A percentile compares a stretch with the other conserved stretches of the same genome.
Conservation (phyloP, 768 basidiomycete genomes). For the Tylopilus rubrobrunneus region DNA sequence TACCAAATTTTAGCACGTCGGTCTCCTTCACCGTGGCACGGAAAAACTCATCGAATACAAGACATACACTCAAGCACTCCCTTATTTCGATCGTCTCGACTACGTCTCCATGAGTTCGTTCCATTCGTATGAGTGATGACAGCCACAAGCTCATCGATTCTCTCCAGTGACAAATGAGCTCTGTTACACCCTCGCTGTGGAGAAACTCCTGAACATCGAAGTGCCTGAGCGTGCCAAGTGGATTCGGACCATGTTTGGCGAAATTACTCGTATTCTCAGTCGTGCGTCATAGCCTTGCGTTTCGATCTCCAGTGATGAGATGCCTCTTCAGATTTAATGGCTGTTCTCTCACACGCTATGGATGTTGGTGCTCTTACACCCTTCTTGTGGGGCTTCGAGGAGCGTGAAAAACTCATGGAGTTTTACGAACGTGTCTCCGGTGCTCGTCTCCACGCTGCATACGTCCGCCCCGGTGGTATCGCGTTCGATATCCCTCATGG, state of each 20-base stretch:
- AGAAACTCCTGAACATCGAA: conserved; percentile 95
- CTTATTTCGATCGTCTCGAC: conserved; percentile 98
- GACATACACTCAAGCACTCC: conserved; percentile 94
- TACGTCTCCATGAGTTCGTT: conserved; percentile 97
- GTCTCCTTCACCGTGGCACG: conserved; percentile 93
- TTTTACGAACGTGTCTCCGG: conserved; percentile 99
- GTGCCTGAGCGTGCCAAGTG: conserved; percentile 97
- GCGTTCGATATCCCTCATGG: conserved; percentile 97
- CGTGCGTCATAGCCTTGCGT: conserved; percentile 45
- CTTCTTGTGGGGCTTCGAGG: conserved; percentile 99
- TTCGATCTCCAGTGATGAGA: conserved; percentile 1
- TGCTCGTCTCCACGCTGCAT: conserved; percentile 96
- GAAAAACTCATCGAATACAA: conserved; percentile 99
- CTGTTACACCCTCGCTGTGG: conserved; percentile 95
- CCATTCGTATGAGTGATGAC: conserved; percentile 1
- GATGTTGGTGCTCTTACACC: conserved; percentile 98
- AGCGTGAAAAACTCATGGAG: conserved; percentile 99
- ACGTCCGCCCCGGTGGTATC: conserved; percentile 95
- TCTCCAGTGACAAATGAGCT: conserved; percentile 96
- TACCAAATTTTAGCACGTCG: conserved; percentile 65
- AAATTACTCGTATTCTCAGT: conserved; percentile 94
- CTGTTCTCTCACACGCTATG: conserved; percentile 91
- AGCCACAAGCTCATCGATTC: conserved; percentile 2
- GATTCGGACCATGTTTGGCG: conserved; percentile 96
- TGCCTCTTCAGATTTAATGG: conserved; percentile 76